Base-by-base conservation (phyloP, 805 yeast species). In the Candida namnaoensis region DNA sequence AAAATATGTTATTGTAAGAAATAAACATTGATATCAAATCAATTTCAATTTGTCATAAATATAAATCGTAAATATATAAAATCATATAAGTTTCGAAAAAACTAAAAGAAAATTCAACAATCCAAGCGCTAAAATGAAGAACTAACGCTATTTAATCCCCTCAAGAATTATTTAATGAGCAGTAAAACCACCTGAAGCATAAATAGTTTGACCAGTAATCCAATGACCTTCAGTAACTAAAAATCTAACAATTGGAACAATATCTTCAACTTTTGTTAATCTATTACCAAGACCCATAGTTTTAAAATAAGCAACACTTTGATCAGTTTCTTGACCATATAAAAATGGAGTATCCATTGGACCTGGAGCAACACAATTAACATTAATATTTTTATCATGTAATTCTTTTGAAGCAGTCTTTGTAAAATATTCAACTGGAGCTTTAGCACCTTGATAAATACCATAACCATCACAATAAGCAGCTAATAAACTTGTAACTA, bases 191-290 rank as follows among this genome's bases (percentile, higher is more conserved):
- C 83, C 83, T 38, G 71, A 68, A 39, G 80, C 80, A 48, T 66
- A 80, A 41, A 80, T 63, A 48, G 82, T 79, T 60, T 80, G 88
- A 40, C 87, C 87, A 38, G 78, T 78, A 56, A 80, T 72, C 85
- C 86, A 80, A 51, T 67, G 68, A 44, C 86, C 86, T 47, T 78
- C 82, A 40, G 80, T 71, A 32, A 68, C 81, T 56, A 80, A 65
- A 57, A 80, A 77, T 47, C 72, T 61, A 44, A 80, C 56, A 41
- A 78, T 74, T 46, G 87, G 87, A 42, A 74, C 82, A 54, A 80
- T 79, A 51, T 80, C 87, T 36, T 61, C 61, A 42, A 71, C 64
- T 50, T 76, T 68, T 19, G 86, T 80, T 45, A 80, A 66, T 61
- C 81, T 66, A 37, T 67, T 62, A 34, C 64, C 64, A 40, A 71